Percentiles rank a stretch among this genome's conserved stretches.
Conservation (phyloP, 75 land plant species). For the Larix kaempferi region DNA sequence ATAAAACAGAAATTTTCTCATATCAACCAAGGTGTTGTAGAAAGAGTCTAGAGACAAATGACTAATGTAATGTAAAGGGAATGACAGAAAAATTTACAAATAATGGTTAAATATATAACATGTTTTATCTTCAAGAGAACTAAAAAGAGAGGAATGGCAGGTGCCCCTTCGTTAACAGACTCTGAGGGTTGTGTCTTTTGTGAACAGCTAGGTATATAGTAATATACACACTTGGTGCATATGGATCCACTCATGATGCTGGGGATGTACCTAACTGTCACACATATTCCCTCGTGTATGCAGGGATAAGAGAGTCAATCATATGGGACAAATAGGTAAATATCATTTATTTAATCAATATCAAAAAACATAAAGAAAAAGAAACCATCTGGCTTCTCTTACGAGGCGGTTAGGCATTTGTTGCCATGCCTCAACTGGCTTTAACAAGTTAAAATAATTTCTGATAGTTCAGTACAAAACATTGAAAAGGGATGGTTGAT, state of each 20-base stretch:
- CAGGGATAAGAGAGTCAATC: neutral
- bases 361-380: neutral
- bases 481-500: neutral
- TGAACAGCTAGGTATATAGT: neutral
- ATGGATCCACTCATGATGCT: neutral
- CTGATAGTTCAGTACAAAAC: neutral
- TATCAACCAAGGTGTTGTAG: neutral
- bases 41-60: neutral
- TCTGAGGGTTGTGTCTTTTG: neutral
- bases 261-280: neutral
- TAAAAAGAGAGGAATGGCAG: neutral
- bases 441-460: neutral
- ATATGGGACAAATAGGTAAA: neutral
- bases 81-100: neutral
- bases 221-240: neutral
- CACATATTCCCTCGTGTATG: neutral
- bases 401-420: neutral
- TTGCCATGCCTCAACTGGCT: neutral
- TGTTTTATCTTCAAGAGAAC: neutral
- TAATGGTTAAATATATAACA: neutral
- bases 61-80: neutral
- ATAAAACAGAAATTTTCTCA: constrained; percentile 3
- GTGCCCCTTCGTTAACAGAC: neutral
- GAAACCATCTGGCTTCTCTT: neutral
- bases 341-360: neutral